These are phyloP conservation scores for Fraxinus ornus DNA, from an alignment of 305 asterid genomes.

Conservation along the genomic window DNA sequence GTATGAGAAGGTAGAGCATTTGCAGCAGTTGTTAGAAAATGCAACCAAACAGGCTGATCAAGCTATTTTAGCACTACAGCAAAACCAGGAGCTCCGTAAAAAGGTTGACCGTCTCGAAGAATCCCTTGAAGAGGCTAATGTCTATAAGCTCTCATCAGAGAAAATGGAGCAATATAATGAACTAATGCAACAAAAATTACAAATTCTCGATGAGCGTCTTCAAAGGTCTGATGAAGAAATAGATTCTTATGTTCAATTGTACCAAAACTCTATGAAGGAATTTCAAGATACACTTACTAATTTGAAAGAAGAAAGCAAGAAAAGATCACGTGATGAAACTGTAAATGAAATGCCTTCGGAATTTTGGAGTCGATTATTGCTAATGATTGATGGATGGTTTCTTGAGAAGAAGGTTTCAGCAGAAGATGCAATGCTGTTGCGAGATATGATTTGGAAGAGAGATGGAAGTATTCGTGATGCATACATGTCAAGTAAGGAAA, in stretches of 20 bases:
- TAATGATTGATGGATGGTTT: constrained; percentile 91
- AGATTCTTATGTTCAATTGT: constrained; percentile 62
- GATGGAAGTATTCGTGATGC: constrained; percentile 59
- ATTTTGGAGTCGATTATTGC: constrained; percentile 82
- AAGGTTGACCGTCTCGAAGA: constrained; percentile 86
- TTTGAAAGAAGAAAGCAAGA: constrained; percentile 70
- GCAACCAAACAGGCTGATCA: constrained; percentile 81
- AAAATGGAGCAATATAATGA: constrained; percentile 73
- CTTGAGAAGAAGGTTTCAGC: constrained; percentile 77
- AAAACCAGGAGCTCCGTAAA: constrained; percentile 81
- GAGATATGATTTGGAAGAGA: constrained; percentile 78
- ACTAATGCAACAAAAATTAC: constrained; percentile 77
- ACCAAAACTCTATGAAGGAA: constrained; percentile 87
- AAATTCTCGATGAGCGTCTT: constrained; percentile 77
- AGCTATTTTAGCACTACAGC: constrained; percentile 70
- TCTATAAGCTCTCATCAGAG: constrained; percentile 73
- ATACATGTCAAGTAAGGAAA: constrained; percentile 63
- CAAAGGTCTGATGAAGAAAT: constrained; percentile 89
- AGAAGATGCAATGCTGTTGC: constrained; percentile 62
- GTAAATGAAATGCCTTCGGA: constrained; percentile 64
- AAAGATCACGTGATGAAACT: constrained; percentile 40
- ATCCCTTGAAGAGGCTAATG: constrained; percentile 74
- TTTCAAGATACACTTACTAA: constrained; percentile 74
- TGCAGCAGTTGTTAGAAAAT: constrained; percentile 63
- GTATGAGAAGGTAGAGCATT: constrained; percentile 69